Evolutionary conservation across 1,284 basidiomycete species (phyloP), one percentile per base, ranked within the genome.

Genomic region (Boletus semigastroideus): DNA sequence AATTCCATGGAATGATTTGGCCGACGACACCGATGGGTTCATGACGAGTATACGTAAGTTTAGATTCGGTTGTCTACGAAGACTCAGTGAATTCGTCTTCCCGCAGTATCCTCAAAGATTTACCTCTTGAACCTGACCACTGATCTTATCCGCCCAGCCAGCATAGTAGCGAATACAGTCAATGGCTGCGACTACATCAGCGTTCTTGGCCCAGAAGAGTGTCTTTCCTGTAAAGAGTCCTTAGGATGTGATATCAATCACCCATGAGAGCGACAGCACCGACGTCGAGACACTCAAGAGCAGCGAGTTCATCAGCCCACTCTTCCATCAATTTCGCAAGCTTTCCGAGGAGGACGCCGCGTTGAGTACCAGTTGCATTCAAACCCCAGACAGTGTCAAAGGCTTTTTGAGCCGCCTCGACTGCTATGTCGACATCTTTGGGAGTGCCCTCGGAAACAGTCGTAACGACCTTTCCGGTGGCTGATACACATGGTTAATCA

Each of bases 21-120:
- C 89, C 81, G 22, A 86, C 82, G 53, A 98, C 94, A 60, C 95
- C 96, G 61, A 97, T 87, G 16, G 96, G 94, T 72, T 98, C 95
- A 69, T 97, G 92, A 28, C 86, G 80, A 16, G 91, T 91, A 74
- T 92, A 94, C 5, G 77, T 79, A 52, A 94, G 74, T 71, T 90
- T 92, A 49, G 64, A 72, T 62, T 89, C 80, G 56, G 78, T 74
- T 40, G 86, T 89, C 82, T 81, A 39, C 7, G 14, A 14, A 11
- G 13, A 12, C 28, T 25, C 7, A 1, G 43, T 46, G 20, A n/a
- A 33, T 16, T 19, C 31, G 11, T 25, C 5, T 25, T 34, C 12
- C 30, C 22, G 4, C 6, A 9, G 30, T 13, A 20, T 16, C 27
- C 1, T n/a, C 10, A n/a, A 25, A 28, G 31, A 56, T 71, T 19